Evolutionary conservation across 1,139 yeast species (phyloP), one percentile per base, ranked within the genome.

Genomic region (Geotrichum aggregatum): DNA sequence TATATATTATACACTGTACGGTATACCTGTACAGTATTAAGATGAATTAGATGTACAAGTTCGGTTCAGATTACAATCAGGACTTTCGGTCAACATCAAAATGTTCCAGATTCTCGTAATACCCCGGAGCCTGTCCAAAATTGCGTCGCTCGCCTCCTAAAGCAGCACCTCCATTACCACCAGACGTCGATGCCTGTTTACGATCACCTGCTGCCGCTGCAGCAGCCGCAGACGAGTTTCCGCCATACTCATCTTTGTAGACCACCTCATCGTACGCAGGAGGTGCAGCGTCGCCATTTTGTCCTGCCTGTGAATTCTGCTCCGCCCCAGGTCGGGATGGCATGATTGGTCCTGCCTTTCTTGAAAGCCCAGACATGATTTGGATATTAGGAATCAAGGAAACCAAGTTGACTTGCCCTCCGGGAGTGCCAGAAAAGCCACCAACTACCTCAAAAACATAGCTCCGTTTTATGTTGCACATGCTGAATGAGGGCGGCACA

Each of bases 391-490:
- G 36, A 11, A 41, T 18, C 40, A 46, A n/a, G 7, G 51, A 44
- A 1, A 47, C 54, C 2, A 39, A 18, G 26, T 50, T 35, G 8
- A 33, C 42, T 1, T 14, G 66, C 58, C 56, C 62, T 52, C 50
- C 43, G 8, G 64, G 60, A 31, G 63, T 66, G 3, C 60, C 54
- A 8, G 79, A 67, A 54, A 82, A 71, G 2, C 78, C 81, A 1
- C 73, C 81, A 2, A 65, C 64, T 1, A 82, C 67, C 18, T 66
- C 65, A 41, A 82, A 57, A 11, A 66, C 63, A 60, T 82, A 82
- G n/a, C 60, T 62, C 45, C 86, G 69, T 3, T 73, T 63, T 14
- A 82, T 74, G 62, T 81, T 82, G 63, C 87, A 82, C 2, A 83
- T 78, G 36, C 66, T 68, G 64, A 83, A 83, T 4, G 78, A 70